These are phyloP conservation scores for Aphanomyces invadans DNA, from an alignment of 352 stramenopile species.

Conservation along the genomic window DNA sequence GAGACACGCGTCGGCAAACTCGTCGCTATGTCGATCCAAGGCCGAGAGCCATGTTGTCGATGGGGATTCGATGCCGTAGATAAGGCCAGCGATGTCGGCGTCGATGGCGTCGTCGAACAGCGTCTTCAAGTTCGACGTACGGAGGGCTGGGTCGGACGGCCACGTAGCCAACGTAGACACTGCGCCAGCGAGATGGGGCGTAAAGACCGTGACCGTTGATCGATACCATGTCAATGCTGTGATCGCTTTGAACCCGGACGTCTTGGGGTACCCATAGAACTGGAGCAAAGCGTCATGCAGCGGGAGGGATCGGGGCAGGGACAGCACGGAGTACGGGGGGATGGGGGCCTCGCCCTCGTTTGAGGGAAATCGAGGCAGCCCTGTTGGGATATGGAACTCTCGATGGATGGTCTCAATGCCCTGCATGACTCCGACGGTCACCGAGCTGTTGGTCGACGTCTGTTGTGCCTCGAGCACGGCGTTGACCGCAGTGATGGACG, in stretches of 20 bases:
- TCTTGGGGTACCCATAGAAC: constrained; percentile 18
- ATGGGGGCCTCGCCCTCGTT: neutral
- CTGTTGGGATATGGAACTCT: constrained; percentile 5
- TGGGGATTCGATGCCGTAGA: constrained; percentile 9
- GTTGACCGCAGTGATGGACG: neutral
- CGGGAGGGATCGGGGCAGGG: neutral
- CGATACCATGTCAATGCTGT: constrained; percentile 2
- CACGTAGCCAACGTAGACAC: neutral
- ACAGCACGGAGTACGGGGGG: neutral
- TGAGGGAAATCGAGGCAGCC: neutral
- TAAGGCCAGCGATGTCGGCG: constrained; percentile 2
- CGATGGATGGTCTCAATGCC: neutral
- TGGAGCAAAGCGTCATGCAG: neutral
- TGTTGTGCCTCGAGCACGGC: neutral
- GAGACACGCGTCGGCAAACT: constrained; percentile 19
- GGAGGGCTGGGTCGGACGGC: neutral
- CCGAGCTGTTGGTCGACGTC: neutral
- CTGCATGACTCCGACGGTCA: neutral
- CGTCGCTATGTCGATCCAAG: constrained; percentile 15
- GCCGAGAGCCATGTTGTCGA: constrained; percentile 12
- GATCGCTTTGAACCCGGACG: neutral
- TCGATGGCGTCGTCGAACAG: constrained; percentile 3
- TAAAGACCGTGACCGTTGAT: constrained; percentile 11
- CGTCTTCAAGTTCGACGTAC: neutral
- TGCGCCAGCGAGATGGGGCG: neutral